Evolutionary conservation across 352 stramenopile species (phyloP), one percentile per base, ranked within the genome.

Genomic region (Phytophthora citricola): DNA sequence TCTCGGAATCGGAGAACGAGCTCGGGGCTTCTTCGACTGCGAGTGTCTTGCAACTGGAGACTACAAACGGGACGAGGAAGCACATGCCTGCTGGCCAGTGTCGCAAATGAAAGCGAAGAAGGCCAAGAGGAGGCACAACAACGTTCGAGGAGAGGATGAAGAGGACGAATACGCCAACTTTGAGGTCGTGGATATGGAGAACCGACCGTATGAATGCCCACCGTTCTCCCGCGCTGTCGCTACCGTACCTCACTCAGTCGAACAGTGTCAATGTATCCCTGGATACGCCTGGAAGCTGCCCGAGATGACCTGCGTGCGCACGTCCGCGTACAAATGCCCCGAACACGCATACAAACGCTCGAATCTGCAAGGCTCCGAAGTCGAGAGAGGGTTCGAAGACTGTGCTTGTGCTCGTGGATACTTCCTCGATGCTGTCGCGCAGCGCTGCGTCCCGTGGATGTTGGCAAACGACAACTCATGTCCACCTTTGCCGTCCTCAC

Each of bases 21-120:
- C 87, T 2, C 76, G 64, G 22, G 85, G 85, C 9, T 93, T 94
- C 60, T 81, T 76, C n/a, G 84, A 93, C 68, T 95, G 87, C 46
- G 77, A 87, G 47, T 95, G 87, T 52, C 59, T 83, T 3, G 49
- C 83, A 1, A 58, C 66, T 36, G 61, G 56, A 27, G 49, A 79
- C 12, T 94, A 83, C 52, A 44, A 58, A 12, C 82, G 85, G 14
- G 84, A 92, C 46, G 83, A 95, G 15, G 62, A 70, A 43, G 75
- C 71, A 12, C 79, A 93, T 52, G 69, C 74, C 5, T 93, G 87
- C 53, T 74, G 69, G 54, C 55, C 58, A 47, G 48, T 66, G 15
- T 41, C 56, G 24, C 54, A 75, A 15, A 64, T 69, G 27, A 68
- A 73, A 50, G 29, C 31, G 32, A 49, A 54, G 6, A 65, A 63